Percentiles rank a stretch among this genome's conserved stretches.
Conservation (phyloP, 1,284 basidiomycete genomes). For the Rhodotorula sp. region DNA sequence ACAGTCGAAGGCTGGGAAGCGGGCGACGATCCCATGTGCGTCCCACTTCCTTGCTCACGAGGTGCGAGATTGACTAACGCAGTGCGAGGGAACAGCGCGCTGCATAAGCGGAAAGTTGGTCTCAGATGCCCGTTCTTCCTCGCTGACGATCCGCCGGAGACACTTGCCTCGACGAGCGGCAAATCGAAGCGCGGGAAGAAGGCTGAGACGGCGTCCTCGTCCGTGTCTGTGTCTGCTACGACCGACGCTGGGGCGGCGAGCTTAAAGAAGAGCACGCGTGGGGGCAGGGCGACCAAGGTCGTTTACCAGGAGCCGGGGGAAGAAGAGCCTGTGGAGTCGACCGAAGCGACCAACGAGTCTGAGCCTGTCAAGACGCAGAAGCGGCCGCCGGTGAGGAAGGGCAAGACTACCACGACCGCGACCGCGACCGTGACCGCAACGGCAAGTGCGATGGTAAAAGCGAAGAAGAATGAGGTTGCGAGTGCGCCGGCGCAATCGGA, state of each 20-base stretch:
- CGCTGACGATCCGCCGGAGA: constrained; percentile 4
- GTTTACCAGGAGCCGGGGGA: no score
- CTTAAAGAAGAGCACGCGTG: no score
- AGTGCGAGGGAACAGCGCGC: constrained; percentile 4
- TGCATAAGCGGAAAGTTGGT: constrained; percentile 32
- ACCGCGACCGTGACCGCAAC: neutral
- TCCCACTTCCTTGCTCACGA: neutral
- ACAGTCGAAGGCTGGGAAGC: constrained; percentile 35
- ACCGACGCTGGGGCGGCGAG: no score
- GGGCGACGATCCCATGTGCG: constrained; percentile 36
- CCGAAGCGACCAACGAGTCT: neutral
- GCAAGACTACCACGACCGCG: constrained; percentile 4
- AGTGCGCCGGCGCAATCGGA: neutral
- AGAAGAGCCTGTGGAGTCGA: no score
- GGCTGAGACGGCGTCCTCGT: neutral
- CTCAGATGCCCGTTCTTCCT: constrained; percentile 37
- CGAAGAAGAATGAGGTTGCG: constrained; percentile 1
- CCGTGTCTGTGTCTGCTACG: no score
- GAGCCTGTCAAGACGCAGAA: constrained; percentile 3
- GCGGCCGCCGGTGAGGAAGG: constrained; percentile 8
- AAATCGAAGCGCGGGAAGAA: constrained; percentile 3
- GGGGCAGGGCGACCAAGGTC: no score
- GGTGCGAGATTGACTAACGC: no score
- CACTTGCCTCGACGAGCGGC: neutral
- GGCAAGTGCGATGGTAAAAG: neutral